A percentile compares a stretch with the other conserved stretches of the same genome.
These are phyloP conservation scores for Schwanniomyces vanrijiae DNA, from an alignment of 805 yeast species.

Conservation along the genomic window DNA sequence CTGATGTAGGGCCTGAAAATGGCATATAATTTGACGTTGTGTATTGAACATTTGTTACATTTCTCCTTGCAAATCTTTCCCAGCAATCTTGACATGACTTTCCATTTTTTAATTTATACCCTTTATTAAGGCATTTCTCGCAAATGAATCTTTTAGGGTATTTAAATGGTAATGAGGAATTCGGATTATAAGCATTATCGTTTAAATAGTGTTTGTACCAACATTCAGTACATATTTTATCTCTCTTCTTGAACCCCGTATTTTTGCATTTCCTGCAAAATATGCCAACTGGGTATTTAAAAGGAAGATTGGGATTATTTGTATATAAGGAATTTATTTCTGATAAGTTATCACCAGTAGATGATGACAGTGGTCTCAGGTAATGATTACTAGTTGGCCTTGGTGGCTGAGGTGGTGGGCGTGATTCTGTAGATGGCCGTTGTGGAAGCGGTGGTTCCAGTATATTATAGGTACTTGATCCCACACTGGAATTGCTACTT, in stretches of 20 bases:
- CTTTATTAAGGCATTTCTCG: conserved; percentile 72
- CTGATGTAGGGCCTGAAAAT: conserved; percentile 8
- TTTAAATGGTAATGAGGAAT: conserved; percentile 56
- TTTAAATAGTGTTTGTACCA: conserved; percentile 29
- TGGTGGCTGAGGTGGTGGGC: conserved; percentile 9
- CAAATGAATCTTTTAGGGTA: conserved; percentile 68
- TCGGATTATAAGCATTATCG: conserved; percentile 43
- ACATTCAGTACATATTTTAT: conserved; percentile 27
- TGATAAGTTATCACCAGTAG: neutral
- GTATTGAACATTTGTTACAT: conserved; percentile 10
- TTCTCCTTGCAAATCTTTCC: conserved; percentile 55
- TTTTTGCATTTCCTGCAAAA: conserved; percentile 34
- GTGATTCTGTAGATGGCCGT: conserved; percentile 10
- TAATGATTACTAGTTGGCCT: neutral
- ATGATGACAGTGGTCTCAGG: neutral
- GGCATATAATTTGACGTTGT: neutral
- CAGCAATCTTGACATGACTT: conserved; percentile 70
- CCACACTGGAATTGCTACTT: conserved; percentile 11
- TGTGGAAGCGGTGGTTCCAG: conserved; percentile 1
- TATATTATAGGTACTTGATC: conserved; percentile 9
- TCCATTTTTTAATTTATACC: conserved; percentile 62
- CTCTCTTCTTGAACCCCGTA: conserved; percentile 30
- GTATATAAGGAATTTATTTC: conserved; percentile 3
- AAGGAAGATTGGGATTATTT: conserved; percentile 22
- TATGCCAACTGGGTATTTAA: conserved; percentile 28